Evolutionary conservation across 1,284 basidiomycete genomes (phyloP).

Genomic region (Trametes pubescens): DNA sequence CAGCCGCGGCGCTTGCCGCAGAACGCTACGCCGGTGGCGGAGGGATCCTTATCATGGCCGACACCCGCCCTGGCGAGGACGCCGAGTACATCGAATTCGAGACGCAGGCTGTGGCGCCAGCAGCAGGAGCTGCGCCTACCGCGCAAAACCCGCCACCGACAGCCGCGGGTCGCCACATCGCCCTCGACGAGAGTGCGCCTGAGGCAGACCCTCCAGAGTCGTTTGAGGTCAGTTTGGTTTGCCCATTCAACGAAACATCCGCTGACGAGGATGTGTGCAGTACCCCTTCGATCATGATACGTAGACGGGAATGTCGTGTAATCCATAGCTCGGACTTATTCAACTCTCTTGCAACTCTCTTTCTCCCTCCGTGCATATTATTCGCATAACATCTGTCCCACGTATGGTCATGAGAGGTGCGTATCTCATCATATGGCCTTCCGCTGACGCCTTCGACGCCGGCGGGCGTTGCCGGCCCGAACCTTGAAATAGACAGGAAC

Average conservation of each 20-base stretch:
- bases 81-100: constrained; percentile 81
- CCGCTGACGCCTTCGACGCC: constrained; percentile 14
- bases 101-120: constrained; percentile 50
- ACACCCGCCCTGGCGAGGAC: constrained; percentile 70
- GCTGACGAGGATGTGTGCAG: constrained; percentile 45
- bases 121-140: constrained; percentile 41
- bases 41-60: constrained; percentile 83
- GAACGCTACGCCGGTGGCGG: constrained; percentile 81
- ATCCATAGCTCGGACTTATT: constrained; percentile 32
- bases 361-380: not conserved
- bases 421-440: constrained; percentile 23
- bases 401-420: constrained; percentile 4
- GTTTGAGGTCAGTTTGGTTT: constrained; percentile 71
- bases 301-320: constrained; percentile 41
- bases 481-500: constrained; percentile 18
- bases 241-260: constrained; percentile 24
- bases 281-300: constrained; percentile 72
- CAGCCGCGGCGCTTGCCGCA: constrained; percentile 47
- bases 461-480: constrained; percentile 10
- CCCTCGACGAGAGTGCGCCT: constrained; percentile 72
- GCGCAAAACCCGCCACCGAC: constrained; percentile 30
- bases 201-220: constrained; percentile 82
- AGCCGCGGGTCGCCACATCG: constrained; percentile 55
- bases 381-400: not conserved
- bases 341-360: constrained; percentile 22